Evolutionary conservation across 2,329 filamentous ascomycete genomes (phyloP), one percentile per base, ranked within the genome.

Genomic region (Stromatinia cepivora): DNA sequence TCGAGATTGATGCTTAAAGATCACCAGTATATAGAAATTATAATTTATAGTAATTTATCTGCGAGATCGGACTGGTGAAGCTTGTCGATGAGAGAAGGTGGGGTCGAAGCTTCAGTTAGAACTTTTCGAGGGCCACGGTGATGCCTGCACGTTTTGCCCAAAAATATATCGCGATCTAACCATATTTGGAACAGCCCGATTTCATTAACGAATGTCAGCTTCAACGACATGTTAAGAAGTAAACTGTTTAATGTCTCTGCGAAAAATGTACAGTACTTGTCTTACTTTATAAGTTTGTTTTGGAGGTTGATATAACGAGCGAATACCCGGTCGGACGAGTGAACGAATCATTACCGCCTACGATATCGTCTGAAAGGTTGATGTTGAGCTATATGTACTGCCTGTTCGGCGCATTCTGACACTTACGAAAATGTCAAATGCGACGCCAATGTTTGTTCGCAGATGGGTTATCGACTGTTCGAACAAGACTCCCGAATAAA

Each of bases 211-310:
- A 63, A 68, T 46, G 66, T 54, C 66, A 54, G 50, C 69, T 73
- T 76, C 73, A 76, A 78, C 76, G 75, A 75, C 76, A 77, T 72
- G 63, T 71, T 71, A 75, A 74, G 34, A 71, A 70, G 31, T 52
- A 50, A 57, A 48, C 72, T 68, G 22, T 53, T 67, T 36, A 15
- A 70, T 62, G 72, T 66, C 71, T 75, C 67, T 45, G 72, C 69
- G 66, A 75, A 74, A 65, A 69, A 61, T 42, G 28, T 17, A 42
- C 13, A 50, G 17, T 9, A 36, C 39, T 67, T 10, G 64, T 61
- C 62, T 48, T 54, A 8, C 7, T 22, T 50, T 13, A 25, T 7
- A 28, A 45, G 25, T 28, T 10, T 45, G 69, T 34, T 50, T 34
- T 13, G 20, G 17, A 6, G 50, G 4, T 28, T 45, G 54, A 72